Conservation (phyloP, 1,284 basidiomycete genomes). For the Ganoderma multipileum region DNA sequence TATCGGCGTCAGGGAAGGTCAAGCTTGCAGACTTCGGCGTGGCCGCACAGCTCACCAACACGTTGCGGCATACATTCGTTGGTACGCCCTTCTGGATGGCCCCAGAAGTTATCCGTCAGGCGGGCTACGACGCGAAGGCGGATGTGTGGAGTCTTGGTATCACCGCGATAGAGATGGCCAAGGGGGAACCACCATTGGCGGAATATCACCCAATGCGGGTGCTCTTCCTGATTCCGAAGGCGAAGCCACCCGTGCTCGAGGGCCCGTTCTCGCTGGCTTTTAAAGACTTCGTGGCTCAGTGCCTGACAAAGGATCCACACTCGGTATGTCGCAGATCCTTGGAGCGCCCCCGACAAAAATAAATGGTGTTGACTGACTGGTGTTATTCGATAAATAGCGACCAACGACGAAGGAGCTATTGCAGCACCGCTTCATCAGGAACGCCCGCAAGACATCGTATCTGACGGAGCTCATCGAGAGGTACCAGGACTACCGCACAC, state of each 20-base stretch:
- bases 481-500: constrained; percentile 72
- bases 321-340: constrained; percentile 54
- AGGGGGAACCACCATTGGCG: constrained; percentile 91
- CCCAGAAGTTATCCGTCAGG: constrained; percentile 95
- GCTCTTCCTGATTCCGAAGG: constrained; percentile 95
- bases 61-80: constrained; percentile 92
- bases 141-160: constrained; percentile 98
- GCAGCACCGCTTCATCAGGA: constrained; percentile 90
- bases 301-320: constrained; percentile 92
- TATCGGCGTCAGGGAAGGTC: constrained; percentile 90
- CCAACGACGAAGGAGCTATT: constrained; percentile 92
- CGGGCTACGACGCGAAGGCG: constrained; percentile 95
- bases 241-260: constrained; percentile 92
- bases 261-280: constrained; percentile 86
- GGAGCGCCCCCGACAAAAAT: constrained; percentile 2
- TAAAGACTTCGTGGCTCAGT: constrained; percentile 91
- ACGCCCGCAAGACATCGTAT: constrained; percentile 81
- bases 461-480: constrained; percentile 89
- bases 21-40: constrained; percentile 98
- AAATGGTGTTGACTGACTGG: constrained; percentile 16
- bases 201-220: constrained; percentile 98
- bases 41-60: constrained; percentile 90
- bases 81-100: constrained; percentile 99
- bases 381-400: constrained; percentile 56
- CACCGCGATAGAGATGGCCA: constrained; percentile 95